Percentiles rank a stretch among this genome's conserved stretches.
Evolutionary conservation across 1,284 basidiomycete species (phyloP).

Genomic region (Schizophyllum commune): DNA sequence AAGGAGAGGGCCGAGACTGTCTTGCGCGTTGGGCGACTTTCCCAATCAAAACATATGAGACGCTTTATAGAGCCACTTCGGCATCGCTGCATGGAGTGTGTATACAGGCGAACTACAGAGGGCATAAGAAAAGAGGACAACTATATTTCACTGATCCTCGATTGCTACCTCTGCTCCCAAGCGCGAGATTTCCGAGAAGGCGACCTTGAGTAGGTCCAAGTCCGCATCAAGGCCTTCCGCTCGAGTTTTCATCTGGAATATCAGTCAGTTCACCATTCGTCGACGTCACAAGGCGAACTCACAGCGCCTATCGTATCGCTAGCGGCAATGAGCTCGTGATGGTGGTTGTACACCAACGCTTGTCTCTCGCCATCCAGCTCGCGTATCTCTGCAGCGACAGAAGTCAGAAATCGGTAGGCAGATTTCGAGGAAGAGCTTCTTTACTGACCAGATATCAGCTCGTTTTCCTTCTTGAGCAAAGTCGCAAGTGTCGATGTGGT

Average conservation of each 20-base stretch:
- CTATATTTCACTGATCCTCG: constrained; percentile 20
- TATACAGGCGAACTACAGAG: too few species aligned
- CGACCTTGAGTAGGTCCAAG: constrained; percentile 70
- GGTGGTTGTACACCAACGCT: constrained; percentile 89
- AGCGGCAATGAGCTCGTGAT: constrained; percentile 88
- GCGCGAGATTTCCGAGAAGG: constrained; percentile 80
- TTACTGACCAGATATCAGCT: constrained; percentile 54
- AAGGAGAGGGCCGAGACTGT: too few species aligned
- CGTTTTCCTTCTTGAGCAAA: constrained; percentile 71
- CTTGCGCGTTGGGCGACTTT: too few species aligned
- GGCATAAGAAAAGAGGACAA: too few species aligned
- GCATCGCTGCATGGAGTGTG: too few species aligned
- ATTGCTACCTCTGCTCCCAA: constrained; percentile 61
- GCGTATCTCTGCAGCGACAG: constrained; percentile 57
- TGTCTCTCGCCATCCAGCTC: constrained; percentile 85
- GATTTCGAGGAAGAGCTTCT: background rate
- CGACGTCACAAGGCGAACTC: constrained; percentile 18
- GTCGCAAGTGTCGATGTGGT: constrained; percentile 68
- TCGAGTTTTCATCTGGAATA: constrained; percentile 68
- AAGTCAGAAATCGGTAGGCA: background rate
- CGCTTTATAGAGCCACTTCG: too few species aligned
- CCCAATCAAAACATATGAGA: too few species aligned
- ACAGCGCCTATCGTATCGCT: constrained; percentile 86
- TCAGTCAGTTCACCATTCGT: background rate
- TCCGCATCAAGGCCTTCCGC: constrained; percentile 78